Evolutionary conservation across 176 grass and related monocot genomes (phyloP), one percentile per base, ranked within the genome.

Genomic region (Themeda triandra): DNA sequence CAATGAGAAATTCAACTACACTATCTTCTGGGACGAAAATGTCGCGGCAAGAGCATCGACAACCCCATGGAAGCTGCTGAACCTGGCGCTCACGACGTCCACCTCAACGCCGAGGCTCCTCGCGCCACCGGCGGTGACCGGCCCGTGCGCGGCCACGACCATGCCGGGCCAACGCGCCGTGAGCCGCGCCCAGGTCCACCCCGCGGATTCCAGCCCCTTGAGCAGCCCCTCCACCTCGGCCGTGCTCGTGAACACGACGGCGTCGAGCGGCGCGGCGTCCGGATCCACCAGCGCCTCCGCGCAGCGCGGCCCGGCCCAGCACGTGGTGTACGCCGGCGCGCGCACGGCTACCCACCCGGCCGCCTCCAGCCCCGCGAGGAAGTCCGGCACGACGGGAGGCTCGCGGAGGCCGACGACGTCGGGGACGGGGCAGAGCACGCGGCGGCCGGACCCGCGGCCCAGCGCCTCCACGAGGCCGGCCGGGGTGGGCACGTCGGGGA

Each of bases 181-280:
- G 35, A 98, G 67, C 87, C 67, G 80, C 67, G 29, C 37, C 92
- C 95, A 98, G 83, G 79, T 88, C 92, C 91, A 98, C 1, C 91
- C 89, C 15, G 58, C 66, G 3, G 91, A 89, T 66, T 95, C 82
- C 37, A 98, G 70, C 45, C 87, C 91, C 89, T 92, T 98, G 84
- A 95, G 81, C 79, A 98, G 69, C 30, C 87, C 95, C 83, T 98
- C 92, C 37, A 93, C 95, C 91, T 98, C 95, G 0, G 91, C 87
- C 44, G 89, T 88, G 89, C 90, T 91, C 12, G 95, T 98, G 92
- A 98, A 98, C 72, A 98, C 79, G 67, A 95, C 66, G 56, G 92
- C 95, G 75, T 98, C 92, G 49, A 69, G 65, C 69, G 74, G 33
- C 14, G 78, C 51, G 17, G 70, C 88, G 58, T 53, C 83, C 24